Evolutionary conservation across 2,329 filamentous ascomycete species (phyloP), one percentile per base, ranked within the genome.

Genomic region (Epicoccum sorghinum): DNA sequence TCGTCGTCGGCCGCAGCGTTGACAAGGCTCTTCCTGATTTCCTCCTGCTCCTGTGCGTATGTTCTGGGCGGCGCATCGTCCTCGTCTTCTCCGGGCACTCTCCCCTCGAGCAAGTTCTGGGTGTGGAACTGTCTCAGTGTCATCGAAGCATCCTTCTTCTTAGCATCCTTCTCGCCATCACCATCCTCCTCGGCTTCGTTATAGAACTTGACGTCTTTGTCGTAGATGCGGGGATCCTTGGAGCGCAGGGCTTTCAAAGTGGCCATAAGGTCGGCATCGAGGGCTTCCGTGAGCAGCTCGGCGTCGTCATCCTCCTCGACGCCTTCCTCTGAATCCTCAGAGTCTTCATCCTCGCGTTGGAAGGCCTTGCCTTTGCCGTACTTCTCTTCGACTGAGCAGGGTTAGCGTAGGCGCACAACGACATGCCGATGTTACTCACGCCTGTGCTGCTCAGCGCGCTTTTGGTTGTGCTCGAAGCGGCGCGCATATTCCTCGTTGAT

Each of bases 391-490:
- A 98, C 90, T 93, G 53, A 6, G 22, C 4, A 7, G 36, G 36
- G 53, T 74, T 63, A 74, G 67, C 7, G 12, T 38, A n/a, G 24
- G 38, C n/a, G 10, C 4, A 13, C 27, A 29, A 40, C 12, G 4
- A 6, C 4, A 1, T 13, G 27, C 2, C 1, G 0, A 6, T 12
- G 22, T 7, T 9, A 76, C 85, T 66, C 69, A 89, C 88, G 75
- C 69, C 84, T 83, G 13, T 92, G 88, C 60, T 86, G 79, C 73
- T 99, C 95, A 71, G 96, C 93, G 53, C 93, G 86, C 79, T 96
- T 96, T 80, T 98, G 97, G 79, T 99, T 99, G 78, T 98, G 84
- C 75, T 99, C 95, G 67, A 96, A 98, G 36, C 91, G 84, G 64
- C 85, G 86, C 38, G 95, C 95, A 74, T 88, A 99, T 47, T 96